These are phyloP conservation scores for Echeveria elegans DNA, from an alignment of 164 flowering plant species.

Conservation along the genomic window DNA sequence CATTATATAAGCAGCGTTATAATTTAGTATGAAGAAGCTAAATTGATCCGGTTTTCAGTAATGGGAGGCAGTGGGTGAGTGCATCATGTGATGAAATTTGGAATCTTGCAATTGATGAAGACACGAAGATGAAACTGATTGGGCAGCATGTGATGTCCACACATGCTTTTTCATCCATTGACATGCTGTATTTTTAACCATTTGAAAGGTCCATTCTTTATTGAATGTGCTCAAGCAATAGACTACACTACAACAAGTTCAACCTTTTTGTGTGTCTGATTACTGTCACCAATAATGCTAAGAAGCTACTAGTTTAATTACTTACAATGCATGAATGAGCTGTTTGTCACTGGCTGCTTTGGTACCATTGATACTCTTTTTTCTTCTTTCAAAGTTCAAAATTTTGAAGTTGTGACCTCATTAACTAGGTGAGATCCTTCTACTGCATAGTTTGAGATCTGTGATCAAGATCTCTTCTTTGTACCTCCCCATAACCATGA, in stretches of 20 bases:
- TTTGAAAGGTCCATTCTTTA: not conserved
- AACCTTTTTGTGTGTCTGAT: too few relatives aligned
- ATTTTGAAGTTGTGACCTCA: too few relatives aligned
- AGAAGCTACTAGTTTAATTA: not conserved
- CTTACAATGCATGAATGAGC: not conserved
- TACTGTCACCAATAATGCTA: too few relatives aligned
- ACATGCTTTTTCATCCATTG: not conserved
- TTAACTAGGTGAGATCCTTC: too few relatives aligned
- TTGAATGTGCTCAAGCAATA: not conserved
- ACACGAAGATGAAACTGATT: not conserved
- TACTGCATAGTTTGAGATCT: too few relatives aligned
- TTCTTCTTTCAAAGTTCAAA: too few relatives aligned
- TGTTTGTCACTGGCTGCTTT: not conserved
- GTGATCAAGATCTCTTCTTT: not conserved
- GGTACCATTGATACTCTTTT: too few relatives aligned
- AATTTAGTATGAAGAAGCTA: not conserved
- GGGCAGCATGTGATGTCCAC: constrained; percentile 4
- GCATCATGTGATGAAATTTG: constrained; percentile 6
- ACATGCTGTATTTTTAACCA: not conserved
- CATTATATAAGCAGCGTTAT: not conserved
- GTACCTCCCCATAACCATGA: not conserved
- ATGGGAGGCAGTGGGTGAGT: constrained; percentile 7
- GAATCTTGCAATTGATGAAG: not conserved
- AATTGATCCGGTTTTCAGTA: not conserved
- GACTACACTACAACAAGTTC: not conserved